A percentile compares a stretch with the other conserved stretches of the same genome.
Conservation (phyloP, 257 asterid species). For the Przewalskia tangutica region DNA sequence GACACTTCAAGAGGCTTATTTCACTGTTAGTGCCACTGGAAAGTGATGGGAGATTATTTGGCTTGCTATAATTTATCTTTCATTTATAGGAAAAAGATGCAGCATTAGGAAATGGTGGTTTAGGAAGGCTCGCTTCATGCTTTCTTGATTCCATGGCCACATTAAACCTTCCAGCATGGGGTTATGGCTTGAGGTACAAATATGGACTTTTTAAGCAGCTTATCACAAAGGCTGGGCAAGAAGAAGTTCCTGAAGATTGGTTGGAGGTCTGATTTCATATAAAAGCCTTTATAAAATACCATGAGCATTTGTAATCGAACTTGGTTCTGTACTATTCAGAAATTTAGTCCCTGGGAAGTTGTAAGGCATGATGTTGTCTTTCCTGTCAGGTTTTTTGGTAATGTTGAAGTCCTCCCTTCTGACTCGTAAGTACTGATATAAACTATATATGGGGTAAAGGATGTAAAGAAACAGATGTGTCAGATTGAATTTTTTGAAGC, state of each 20-base stretch:
- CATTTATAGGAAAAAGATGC: conserved; percentile 88
- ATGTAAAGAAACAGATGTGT: background rate
- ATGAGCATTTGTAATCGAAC: conserved; percentile 4
- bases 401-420: conserved; percentile 69
- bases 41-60: background rate
- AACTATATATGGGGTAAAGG: conserved; percentile 5
- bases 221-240: conserved; percentile 81
- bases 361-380: conserved; percentile 85
- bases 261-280: conserved; percentile 59
- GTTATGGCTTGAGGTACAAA: conserved; percentile 95
- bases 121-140: conserved; percentile 99
- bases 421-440: conserved; percentile 72
- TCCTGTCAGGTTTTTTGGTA: conserved; percentile 89
- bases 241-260: conserved; percentile 94
- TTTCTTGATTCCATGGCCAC: conserved; percentile 99
- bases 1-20: background rate
- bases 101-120: conserved; percentile 99
- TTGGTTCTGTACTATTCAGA: conserved; percentile 41
- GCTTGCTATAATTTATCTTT: conserved; percentile 1
- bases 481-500: background rate
- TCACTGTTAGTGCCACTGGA: background rate
- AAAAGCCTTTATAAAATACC: background rate
- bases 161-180: conserved; percentile 96
- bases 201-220: conserved; percentile 92
- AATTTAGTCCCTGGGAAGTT: conserved; percentile 98